Evolutionary conservation across 352 stramenopile species (phyloP).

Genomic region (Aphanomyces invadans): DNA sequence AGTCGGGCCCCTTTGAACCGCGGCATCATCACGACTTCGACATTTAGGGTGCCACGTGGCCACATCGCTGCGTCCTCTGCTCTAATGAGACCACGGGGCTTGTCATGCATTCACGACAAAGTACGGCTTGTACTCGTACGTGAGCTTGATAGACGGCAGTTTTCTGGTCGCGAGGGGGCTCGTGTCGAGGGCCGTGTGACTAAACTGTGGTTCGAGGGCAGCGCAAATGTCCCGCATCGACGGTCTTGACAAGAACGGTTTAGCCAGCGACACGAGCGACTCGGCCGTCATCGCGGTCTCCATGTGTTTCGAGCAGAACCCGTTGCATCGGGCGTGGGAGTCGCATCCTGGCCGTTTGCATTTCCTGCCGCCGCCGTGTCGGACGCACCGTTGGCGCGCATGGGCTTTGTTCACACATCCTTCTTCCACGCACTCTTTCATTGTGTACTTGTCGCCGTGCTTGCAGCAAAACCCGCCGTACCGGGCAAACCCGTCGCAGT

Average conservation of each 20-base stretch:
- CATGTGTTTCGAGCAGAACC: conserved; percentile 17
- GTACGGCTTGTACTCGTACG: conserved; percentile 17
- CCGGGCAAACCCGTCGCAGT: conserved; percentile 64
- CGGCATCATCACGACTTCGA: too few relatives aligned
- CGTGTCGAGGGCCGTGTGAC: neutral
- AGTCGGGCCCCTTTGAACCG: too few relatives aligned
- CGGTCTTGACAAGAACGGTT: neutral
- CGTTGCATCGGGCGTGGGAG: conserved; percentile 2
- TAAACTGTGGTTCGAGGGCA: neutral
- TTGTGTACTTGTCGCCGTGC: conserved; percentile 30
- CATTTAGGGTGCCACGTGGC: too few relatives aligned
- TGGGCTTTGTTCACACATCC: conserved; percentile 18
- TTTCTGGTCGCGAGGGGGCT: neutral
- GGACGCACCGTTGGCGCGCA: conserved; percentile 10
- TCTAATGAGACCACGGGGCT: too few relatives aligned
- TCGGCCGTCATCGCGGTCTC: neutral
- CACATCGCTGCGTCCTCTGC: too few relatives aligned
- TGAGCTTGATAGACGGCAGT: conserved; percentile 10
- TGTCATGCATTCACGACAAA: conserved; percentile 16
- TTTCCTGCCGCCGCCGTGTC: conserved; percentile 13
- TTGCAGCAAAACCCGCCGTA: conserved; percentile 67
- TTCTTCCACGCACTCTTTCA: conserved; percentile 14
- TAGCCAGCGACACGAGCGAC: neutral
- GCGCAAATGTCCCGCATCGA: conserved; percentile 5
- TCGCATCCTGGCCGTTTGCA: conserved; percentile 13